These are phyloP conservation scores for Cronartium ribicola DNA, from an alignment of 1,284 basidiomycete genomes.

Conservation along the genomic window DNA sequence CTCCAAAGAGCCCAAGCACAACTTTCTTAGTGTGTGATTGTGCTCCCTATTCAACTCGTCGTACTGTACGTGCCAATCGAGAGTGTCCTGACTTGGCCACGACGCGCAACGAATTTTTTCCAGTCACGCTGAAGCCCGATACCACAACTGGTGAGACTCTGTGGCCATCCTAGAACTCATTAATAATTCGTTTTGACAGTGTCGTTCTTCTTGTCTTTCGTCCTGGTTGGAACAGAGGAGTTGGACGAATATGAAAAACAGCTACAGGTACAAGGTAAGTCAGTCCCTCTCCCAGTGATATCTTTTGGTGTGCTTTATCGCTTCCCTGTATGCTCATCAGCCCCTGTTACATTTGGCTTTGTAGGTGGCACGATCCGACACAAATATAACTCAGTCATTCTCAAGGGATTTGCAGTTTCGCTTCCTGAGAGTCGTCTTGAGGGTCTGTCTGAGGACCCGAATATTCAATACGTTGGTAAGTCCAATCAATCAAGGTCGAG, in stretches of 20 bases:
- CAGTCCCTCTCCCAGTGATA: no score
- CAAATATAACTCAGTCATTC: not conserved
- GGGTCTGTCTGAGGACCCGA: not conserved
- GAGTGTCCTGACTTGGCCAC: not conserved
- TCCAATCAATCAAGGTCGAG: not conserved
- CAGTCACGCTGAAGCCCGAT: not conserved
- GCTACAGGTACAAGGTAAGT: not conserved
- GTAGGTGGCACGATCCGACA: not conserved
- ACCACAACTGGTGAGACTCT: not conserved
- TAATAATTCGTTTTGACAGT: not conserved
- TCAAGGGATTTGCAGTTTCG: conserved; percentile 2
- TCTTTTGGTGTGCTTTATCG: not conserved
- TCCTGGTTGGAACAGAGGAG: not conserved
- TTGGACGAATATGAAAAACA: not conserved
- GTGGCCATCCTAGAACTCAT: not conserved
- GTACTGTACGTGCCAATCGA: no score
- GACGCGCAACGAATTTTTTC: not conserved
- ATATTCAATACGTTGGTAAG: not conserved
- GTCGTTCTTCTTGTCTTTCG: not conserved
- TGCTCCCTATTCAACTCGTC: not conserved
- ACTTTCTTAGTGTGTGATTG: not conserved
- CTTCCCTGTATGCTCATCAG: not conserved
- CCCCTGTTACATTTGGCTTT: not conserved
- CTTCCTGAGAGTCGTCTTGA: conserved; percentile 2
- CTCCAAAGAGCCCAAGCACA: not conserved